Evolutionary conservation across 495 filamentous ascomycete species (phyloP).

Genomic region (Daldinia vernicosa): DNA sequence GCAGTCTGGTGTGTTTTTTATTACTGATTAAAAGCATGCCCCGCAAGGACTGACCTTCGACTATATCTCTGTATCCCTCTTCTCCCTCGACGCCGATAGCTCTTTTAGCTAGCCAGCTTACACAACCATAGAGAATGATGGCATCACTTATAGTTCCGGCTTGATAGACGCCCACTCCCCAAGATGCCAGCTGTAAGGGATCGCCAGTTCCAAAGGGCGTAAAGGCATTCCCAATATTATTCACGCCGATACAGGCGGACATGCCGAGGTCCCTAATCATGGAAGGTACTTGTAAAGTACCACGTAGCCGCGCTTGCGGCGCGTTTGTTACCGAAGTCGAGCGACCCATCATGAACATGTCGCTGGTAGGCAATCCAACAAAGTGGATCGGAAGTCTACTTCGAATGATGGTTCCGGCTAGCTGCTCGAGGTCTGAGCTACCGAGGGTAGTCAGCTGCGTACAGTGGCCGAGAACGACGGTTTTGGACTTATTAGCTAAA

Average conservation of each 20-base stretch:
- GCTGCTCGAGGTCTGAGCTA: slow-evolving; percentile 57
- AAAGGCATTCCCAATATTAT: slow-evolving; percentile 82
- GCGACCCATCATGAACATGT: slow-evolving; percentile 75
- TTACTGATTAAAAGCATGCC: background rate
- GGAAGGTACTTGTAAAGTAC: slow-evolving; percentile 69
- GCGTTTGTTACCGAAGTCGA: slow-evolving; percentile 42
- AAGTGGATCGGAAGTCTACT: slow-evolving; percentile 68
- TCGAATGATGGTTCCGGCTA: slow-evolving; percentile 56
- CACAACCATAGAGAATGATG: slow-evolving; percentile 68
- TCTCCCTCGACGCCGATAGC: slow-evolving; percentile 53
- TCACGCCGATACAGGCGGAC: slow-evolving; percentile 71
- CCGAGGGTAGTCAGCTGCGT: slow-evolving; percentile 70
- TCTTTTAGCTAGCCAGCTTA: slow-evolving; percentile 64
- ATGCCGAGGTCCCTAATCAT: slow-evolving; percentile 70
- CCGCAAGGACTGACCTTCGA: background rate
- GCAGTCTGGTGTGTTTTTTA: slow-evolving; percentile 13
- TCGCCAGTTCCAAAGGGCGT: slow-evolving; percentile 79
- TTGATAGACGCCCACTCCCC: slow-evolving; percentile 74
- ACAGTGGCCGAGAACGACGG: slow-evolving; percentile 71
- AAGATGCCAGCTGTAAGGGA: slow-evolving; percentile 68
- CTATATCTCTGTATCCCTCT: slow-evolving; percentile 9
- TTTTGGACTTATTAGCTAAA: slow-evolving; percentile 49
- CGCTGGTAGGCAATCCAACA: slow-evolving; percentile 76
- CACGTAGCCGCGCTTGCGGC: slow-evolving; percentile 54
- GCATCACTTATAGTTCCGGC: slow-evolving; percentile 68